These are phyloP conservation scores for Lomentospora prolificans DNA, from an alignment of 2,329 filamentous ascomycete species.

Conservation along the genomic window DNA sequence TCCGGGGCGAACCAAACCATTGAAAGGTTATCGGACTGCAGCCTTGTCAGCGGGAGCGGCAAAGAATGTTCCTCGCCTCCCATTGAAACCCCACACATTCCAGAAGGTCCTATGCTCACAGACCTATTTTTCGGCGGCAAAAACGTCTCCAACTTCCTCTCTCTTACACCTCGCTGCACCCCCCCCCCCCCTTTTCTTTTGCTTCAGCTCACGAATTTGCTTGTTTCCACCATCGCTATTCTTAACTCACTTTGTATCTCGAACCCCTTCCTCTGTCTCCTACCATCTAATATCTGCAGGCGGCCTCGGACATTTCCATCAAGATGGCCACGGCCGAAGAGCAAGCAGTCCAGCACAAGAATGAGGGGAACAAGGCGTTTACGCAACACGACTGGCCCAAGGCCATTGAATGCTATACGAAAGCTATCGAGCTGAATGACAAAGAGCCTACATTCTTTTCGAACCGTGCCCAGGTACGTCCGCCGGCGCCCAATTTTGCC, in stretches of 20 bases:
- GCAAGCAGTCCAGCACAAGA: conserved; percentile 76
- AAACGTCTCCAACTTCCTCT: conserved; percentile 10
- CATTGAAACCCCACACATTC: conserved; percentile 1
- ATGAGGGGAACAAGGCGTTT: conserved; percentile 92
- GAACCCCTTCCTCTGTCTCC: background rate
- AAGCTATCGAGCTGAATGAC: conserved; percentile 78
- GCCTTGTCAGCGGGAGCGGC: background rate
- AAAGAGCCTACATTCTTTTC: conserved; percentile 84
- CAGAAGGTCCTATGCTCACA: conserved; percentile 4
- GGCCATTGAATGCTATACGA: conserved; percentile 73
- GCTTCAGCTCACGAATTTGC: background rate
- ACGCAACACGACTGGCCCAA: conserved; percentile 73
- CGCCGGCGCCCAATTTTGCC: conserved; percentile 11
- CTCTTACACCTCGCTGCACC: background rate
- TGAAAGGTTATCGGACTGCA: background rate
- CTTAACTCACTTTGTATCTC: background rate
- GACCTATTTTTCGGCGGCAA: conserved; percentile 8
- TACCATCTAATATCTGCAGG: background rate
- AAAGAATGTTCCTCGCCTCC: background rate
- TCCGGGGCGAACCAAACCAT: background rate
- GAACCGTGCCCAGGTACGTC: conserved; percentile 78
- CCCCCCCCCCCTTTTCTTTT: background rate
- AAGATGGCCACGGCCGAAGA: conserved; percentile 39
- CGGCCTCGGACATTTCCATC: background rate
- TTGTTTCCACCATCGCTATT: background rate